phyloP scores from a whole-genome alignment of 108 stramenopile genomes.

The Cyclotella atomus region DNA sequence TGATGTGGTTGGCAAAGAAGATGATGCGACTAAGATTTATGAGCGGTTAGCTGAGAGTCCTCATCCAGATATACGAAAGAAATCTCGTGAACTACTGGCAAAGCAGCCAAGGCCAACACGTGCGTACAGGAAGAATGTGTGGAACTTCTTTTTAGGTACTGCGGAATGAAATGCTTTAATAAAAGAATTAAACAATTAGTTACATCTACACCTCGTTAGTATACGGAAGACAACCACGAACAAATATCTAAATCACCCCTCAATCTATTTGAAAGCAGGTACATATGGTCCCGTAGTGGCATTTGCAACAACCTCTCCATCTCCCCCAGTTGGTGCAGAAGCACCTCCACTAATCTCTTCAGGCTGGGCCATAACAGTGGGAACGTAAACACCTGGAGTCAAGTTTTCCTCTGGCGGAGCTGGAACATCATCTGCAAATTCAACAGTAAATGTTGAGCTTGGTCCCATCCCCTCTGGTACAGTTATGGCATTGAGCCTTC shows the following conservation, averaged over 20 bases:
- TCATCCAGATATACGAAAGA: slow-evolving; percentile 4
- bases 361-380: slow-evolving; percentile 39
- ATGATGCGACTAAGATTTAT: slow-evolving; percentile 13
- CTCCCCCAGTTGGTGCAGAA: not conserved
- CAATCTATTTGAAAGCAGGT: slow-evolving; percentile 11
- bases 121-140: slow-evolving; percentile 12
- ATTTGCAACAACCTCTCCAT: slow-evolving; percentile 5
- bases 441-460: slow-evolving; percentile 86
- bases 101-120: slow-evolving; percentile 9
- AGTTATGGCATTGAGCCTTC: slow-evolving; percentile 76
- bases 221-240: not conserved
- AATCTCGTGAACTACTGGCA: slow-evolving; percentile 10
- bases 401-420: slow-evolving; percentile 40
- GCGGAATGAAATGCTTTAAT: too few species aligned
- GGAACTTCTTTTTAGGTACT: slow-evolving; percentile 25
- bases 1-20: slow-evolving; percentile 17
- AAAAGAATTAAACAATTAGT: not conserved
- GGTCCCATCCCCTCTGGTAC: slow-evolving; percentile 81
- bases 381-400: slow-evolving; percentile 47
- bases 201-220: too few species aligned
- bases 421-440: slow-evolving; percentile 65
- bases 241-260: not conserved
- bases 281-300: slow-evolving; percentile 32
- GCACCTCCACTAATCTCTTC: slow-evolving; percentile 7
- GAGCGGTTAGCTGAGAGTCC: slow-evolving; percentile 7